phyloP scores from a whole-genome alignment of 495 filamentous ascomycete species.

The Penicillium diatomitis region DNA sequence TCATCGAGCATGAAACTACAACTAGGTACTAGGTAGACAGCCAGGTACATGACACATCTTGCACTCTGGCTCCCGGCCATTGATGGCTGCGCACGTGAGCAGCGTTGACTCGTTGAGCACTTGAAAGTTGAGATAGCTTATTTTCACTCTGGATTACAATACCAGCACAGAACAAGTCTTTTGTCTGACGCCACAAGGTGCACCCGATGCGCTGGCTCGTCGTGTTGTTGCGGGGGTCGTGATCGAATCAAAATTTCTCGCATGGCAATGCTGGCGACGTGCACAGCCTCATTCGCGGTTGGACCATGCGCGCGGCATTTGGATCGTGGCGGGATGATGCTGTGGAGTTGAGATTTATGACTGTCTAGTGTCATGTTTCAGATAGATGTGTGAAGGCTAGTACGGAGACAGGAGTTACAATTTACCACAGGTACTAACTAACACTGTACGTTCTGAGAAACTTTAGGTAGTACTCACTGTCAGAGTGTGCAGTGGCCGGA shows the following conservation, averaged over 20 bases:
- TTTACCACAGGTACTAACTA: too few species aligned
- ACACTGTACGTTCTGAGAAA: background rate
- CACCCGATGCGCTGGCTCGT: slow-evolving; percentile 13
- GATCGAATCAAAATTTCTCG: slow-evolving; percentile 11
- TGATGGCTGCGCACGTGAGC: too few species aligned
- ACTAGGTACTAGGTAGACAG: too few species aligned
- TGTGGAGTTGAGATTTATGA: background rate
- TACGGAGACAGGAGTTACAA: too few species aligned
- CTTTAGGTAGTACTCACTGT: background rate
- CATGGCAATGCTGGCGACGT: slow-evolving; percentile 1
- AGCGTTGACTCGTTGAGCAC: too few species aligned
- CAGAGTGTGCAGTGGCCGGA: background rate
- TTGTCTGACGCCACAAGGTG: slow-evolving; percentile 13
- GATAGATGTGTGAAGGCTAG: too few species aligned
- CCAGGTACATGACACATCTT: too few species aligned
- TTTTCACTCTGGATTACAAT: too few species aligned
- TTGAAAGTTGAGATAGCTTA: too few species aligned
- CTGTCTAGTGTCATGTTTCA: background rate
- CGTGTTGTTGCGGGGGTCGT: slow-evolving; percentile 13
- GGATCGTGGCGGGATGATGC: slow-evolving; percentile 6
- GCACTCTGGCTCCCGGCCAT: too few species aligned
- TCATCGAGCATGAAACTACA: too few species aligned
- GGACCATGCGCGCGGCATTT: slow-evolving; percentile 1
- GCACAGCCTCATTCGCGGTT: slow-evolving; percentile 17
- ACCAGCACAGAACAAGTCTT: slow-evolving; percentile 1